A percentile compares a stretch with the other conserved stretches of the same genome.
phyloP scores from a whole-genome alignment of 2,329 filamentous ascomycete genomes.

The Ophiostoma pallidulum region DNA sequence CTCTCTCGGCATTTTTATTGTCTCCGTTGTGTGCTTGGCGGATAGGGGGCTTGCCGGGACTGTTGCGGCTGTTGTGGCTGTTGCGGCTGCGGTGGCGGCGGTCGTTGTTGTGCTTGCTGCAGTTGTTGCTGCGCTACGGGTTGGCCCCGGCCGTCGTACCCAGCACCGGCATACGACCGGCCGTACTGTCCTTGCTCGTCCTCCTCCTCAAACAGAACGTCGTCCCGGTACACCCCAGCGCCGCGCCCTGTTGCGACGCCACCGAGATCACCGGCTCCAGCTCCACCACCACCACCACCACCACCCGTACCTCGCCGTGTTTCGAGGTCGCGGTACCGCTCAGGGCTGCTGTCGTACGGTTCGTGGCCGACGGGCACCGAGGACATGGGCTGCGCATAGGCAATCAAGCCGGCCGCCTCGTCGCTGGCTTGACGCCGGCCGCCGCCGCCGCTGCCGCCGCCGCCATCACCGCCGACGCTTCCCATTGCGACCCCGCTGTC shows the following conservation, averaged over 20 bases:
- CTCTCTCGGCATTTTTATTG: too few species aligned
- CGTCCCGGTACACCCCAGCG: background rate
- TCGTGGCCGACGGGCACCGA: conserved; percentile 2
- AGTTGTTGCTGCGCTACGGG: background rate
- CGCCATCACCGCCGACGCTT: background rate
- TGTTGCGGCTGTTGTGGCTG: background rate
- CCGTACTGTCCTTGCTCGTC: background rate
- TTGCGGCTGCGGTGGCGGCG: background rate
- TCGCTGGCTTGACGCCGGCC: conserved; percentile 17
- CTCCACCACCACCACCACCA: too few species aligned
- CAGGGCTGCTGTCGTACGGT: conserved; percentile 5
- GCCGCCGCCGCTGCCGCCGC: background rate
- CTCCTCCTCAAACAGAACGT: background rate
- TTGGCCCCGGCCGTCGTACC: background rate
- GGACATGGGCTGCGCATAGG: conserved; percentile 28
- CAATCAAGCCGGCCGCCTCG: conserved; percentile 24
- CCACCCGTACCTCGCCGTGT: background rate
- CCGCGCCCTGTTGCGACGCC: too few species aligned
- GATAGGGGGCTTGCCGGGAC: background rate
- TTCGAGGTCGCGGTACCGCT: conserved; percentile 10
- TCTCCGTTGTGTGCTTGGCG: conserved; percentile 4
- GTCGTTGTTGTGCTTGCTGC: background rate
- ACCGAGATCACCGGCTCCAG: background rate
- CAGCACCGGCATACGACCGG: background rate
- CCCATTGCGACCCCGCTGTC: background rate